These are phyloP conservation scores for Lecanicillium sp. DNA, from an alignment of 2,329 filamentous ascomycete species.

Conservation along the genomic window DNA sequence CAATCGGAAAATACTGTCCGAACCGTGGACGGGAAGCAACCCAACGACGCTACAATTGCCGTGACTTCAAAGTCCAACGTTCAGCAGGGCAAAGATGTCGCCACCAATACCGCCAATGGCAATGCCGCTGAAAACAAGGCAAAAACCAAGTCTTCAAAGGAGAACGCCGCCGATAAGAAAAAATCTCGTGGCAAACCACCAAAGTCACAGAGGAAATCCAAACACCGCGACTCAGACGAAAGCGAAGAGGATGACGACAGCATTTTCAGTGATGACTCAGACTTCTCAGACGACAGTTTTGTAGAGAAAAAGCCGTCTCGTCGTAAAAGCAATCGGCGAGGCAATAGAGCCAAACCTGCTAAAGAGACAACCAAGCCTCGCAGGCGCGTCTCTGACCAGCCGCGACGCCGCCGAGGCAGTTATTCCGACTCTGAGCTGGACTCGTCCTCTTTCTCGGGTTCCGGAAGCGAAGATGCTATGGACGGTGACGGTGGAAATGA, in stretches of 20 bases:
- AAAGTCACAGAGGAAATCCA: constrained; percentile 1
- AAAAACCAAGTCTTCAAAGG: background rate
- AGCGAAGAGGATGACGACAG: constrained; percentile 4
- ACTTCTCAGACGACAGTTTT: constrained; percentile 1
- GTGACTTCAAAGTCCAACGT: background rate
- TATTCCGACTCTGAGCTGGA: constrained; percentile 16
- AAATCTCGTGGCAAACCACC: background rate
- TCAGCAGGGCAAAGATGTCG: constrained; percentile 1
- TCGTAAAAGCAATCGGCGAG: constrained; percentile 2
- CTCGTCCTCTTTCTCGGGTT: constrained; percentile 17
- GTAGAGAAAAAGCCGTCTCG: background rate
- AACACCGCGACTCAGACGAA: constrained; percentile 1
- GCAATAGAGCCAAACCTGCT: background rate
- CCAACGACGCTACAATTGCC: constrained; percentile 2
- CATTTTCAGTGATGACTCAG: constrained; percentile 4
- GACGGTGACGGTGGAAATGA: constrained; percentile 11
- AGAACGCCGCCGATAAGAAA: constrained; percentile 2
- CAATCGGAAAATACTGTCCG: constrained; percentile 3
- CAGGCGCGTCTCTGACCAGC: background rate
- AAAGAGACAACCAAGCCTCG: constrained; percentile 2
- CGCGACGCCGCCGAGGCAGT: background rate
- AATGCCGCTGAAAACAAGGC: background rate
- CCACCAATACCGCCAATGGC: background rate
- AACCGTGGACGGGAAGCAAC: constrained; percentile 1
- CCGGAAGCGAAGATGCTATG: constrained; percentile 12